Base-by-base conservation (phyloP, 805 yeast genomes). In the Sungouiozyma ichnusensis region DNA sequence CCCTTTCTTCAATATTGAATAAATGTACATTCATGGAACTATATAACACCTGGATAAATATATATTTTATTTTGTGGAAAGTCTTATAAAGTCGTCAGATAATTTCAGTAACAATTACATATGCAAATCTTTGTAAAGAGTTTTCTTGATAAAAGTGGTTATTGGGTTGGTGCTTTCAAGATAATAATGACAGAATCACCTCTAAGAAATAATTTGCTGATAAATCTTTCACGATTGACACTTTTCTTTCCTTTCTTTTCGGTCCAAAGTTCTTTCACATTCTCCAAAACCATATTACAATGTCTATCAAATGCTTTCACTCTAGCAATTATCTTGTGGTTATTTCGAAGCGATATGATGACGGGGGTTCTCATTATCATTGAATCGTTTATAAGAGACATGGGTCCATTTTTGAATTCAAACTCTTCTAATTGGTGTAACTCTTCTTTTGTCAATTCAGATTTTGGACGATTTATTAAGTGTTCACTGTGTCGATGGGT, bases 231-330 rank as follows among this genome's bases (percentile, higher is more conserved):
- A 49, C 74, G 72, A 44, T 81, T 68, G 2, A 53, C 45, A 14
- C 77, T 71, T 4, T 79, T 71, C 52, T 81, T 77, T 42, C 81
- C 80, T 50, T 76, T 77, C 55, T 81, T 82, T 4, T 92, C 94
- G 40, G 78, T 76, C 51, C 77, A 68, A 38, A 82, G 68, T 57
- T 92, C 98, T 60, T 84, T 86, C 31, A 90, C 97, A 53, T 87
- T 85, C 55, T 85, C 95, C 45, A 92, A 67, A 8, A 92, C 81
- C 83, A 92, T 76, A 62, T 92, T 92, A 48, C 95, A 82, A 64
- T 92, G 99, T 57, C 95, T 79, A 60, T 92, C 99, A 62, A 87
- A 92, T 0, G 97, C 97, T 56, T 84, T 84, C 39, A 92, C 92
- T 50, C 85, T 77, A 2, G 88, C 95, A 24, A 92, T 73, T 34